Evolutionary conservation across 139 green algal genomes (phyloP), one percentile per base, ranked within the genome.

Genomic region (Haematococcus lacustris): DNA sequence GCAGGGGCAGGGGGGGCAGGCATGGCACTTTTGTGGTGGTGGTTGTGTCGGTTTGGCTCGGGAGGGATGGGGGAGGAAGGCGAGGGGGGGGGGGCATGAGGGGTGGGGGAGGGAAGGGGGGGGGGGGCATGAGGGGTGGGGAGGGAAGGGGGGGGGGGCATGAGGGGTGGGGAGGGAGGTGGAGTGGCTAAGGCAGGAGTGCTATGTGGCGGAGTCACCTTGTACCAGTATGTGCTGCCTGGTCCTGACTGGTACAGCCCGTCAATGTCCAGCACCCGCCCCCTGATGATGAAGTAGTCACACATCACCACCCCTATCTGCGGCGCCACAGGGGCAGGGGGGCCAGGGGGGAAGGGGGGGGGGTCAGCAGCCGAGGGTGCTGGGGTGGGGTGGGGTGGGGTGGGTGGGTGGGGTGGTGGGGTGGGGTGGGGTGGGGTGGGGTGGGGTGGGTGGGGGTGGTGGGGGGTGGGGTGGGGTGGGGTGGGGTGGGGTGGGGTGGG

Each of bases 211-310:
- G n/a, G n/a, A n/a, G n/a, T n/a, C n/a, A 74, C 74, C 68, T 77
- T 68, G 75, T 90, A 93, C 82, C 82, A 92, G 74, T 93, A 93
- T 0, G 53, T 38, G 9, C 57, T 64, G 6, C 51, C 30, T 1
- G 50, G 33, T 0, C 69, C 71, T 1, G 23, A 71, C 2, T 34
- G 51, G 80, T 88, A 94, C 34, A 94, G 76, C 3, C 66, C 73
- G 51, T 91, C 82, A 3, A 92, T 74, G 70, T 89, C 80, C 30
- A 94, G 78, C 6, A 50, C 39, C 26, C 84, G 66, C 0, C 59
- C 3, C 0, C 87, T 77, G 23, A 94, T 69, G 0, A 92, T 6
- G 38, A 84, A 93, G 76, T 93, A 94, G 79, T 94, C 89, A 13
- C 80, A 63, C 62, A 92, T 78, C 25, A 91, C 73, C 28, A 91